phyloP scores from a whole-genome alignment of 495 filamentous ascomycete genomes.

The Xylaria scruposa region DNA sequence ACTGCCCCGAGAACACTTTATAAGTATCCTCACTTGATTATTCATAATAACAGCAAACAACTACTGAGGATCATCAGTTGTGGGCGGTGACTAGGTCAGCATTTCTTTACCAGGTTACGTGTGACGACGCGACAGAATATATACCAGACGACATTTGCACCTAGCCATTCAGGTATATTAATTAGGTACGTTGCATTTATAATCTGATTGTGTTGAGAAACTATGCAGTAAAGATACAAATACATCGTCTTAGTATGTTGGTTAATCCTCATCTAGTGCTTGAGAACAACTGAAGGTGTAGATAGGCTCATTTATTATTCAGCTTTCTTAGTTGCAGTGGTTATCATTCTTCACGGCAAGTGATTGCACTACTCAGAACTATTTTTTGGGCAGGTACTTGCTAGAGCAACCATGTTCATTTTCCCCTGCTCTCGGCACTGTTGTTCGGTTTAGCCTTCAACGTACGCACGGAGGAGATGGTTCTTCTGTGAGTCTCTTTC shows the following conservation, averaged over 20 bases:
- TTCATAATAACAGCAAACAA: background rate
- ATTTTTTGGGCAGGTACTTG: background rate
- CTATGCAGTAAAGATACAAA: background rate
- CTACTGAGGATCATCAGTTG: background rate
- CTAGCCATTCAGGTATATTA: background rate
- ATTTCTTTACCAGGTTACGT: background rate
- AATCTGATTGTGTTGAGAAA: background rate
- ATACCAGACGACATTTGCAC: background rate
- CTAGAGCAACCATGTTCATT: background rate
- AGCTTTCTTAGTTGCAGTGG: background rate
- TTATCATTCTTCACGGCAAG: background rate
- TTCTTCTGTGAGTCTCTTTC: background rate
- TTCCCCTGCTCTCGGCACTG: background rate
- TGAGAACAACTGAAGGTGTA: background rate
- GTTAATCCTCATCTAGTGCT: background rate
- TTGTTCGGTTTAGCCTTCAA: background rate
- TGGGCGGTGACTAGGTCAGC: background rate
- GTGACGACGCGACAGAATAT: background rate
- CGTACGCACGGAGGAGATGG: background rate
- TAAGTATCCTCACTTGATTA: background rate
- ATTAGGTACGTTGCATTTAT: background rate
- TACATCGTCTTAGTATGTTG: too few relatives aligned
- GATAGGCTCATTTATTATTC: background rate
- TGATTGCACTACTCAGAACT: background rate
- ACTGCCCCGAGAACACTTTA: background rate